Evolutionary conservation across 768 basidiomycete species (phyloP).

Genomic region (Roridomyces roridus): DNA sequence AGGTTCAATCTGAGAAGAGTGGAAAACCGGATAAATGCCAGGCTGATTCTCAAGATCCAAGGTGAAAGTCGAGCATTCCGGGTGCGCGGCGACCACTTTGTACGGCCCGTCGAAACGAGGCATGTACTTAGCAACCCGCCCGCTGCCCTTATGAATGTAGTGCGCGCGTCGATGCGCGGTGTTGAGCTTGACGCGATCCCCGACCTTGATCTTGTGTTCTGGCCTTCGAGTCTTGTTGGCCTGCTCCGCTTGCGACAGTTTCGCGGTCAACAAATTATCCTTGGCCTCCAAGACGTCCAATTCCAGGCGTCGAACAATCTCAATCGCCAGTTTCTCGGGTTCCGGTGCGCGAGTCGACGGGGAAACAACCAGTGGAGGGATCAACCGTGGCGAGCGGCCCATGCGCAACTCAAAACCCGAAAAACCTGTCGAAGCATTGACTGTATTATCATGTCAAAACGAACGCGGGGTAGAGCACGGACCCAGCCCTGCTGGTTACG

Average conservation of each 20-base stretch:
- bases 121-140: conserved; percentile 45
- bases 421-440: conserved; percentile 35
- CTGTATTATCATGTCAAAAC: conserved; percentile 38
- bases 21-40: conserved; percentile 37
- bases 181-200: conserved; percentile 35
- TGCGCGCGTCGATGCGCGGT: conserved; percentile 29
- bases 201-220: conserved; percentile 26
- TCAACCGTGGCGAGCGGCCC: conserved; percentile 26
- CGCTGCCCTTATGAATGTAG: conserved; percentile 29
- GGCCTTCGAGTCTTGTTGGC: conserved; percentile 24
- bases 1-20: conserved; percentile 32
- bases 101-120: conserved; percentile 36
- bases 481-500: conserved; percentile 37
- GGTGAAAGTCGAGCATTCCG: conserved; percentile 25
- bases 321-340: not conserved
- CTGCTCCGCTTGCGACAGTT: conserved; percentile 29
- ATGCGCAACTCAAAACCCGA: conserved; percentile 34
- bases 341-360: not conserved
- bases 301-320: conserved; percentile 4
- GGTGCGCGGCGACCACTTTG: conserved; percentile 23
- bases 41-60: conserved; percentile 25
- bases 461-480: conserved; percentile 21
- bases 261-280: conserved; percentile 33
- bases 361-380: conserved; percentile 24
- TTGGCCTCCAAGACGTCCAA: conserved; percentile 28